Evolutionary conservation across 2,329 filamentous ascomycete species (phyloP), one percentile per base, ranked within the genome.

Genomic region (Delphinella strobiligena): DNA sequence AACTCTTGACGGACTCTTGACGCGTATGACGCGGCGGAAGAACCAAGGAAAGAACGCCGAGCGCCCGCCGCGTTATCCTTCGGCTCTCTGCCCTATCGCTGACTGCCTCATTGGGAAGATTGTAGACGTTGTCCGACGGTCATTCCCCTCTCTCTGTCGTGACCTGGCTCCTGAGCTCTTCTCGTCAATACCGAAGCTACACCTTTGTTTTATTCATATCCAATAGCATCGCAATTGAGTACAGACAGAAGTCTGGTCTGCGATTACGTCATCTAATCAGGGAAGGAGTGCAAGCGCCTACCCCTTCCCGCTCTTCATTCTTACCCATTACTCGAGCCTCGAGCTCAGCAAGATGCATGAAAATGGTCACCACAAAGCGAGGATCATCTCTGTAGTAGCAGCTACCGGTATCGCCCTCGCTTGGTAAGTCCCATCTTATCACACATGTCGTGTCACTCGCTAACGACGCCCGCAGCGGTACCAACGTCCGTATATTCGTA

Each of bases 391-490:
- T 48, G 89, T 88, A 51, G 67, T 88, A 42, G 87, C 88, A 36
- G 87, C 86, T 19, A 94, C 87, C 12, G 59, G 78, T 47, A 86
- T 95, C 46, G 78, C 88, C 12, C 69, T 96, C 43, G 86, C 88
- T 45, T 94, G 88, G 45, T 47, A 36, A 38, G 42, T 39, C 22
- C 7, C 12, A 7, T 7, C 22, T 27, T 12, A 27, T 27, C 7
- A 27, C 22, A 12, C n/a, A n/a, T n/a, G n/a, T n/a, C n/a, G n/a
- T n/a, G n/a, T n/a, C n/a, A n/a, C n/a, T n/a, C n/a, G n/a, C n/a
- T n/a, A n/a, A n/a, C n/a, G n/a, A n/a, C n/a, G n/a, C n/a, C n/a
- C n/a, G n/a, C 24, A 47, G 45, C 60, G 91, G 91, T 45, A 93
- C 88, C 47, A 95, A 95, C 61, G 87, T 93, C 63, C 54, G 77